Conservation (phyloP, 495 filamentous ascomycete species). For the Neurospora sp. region DNA sequence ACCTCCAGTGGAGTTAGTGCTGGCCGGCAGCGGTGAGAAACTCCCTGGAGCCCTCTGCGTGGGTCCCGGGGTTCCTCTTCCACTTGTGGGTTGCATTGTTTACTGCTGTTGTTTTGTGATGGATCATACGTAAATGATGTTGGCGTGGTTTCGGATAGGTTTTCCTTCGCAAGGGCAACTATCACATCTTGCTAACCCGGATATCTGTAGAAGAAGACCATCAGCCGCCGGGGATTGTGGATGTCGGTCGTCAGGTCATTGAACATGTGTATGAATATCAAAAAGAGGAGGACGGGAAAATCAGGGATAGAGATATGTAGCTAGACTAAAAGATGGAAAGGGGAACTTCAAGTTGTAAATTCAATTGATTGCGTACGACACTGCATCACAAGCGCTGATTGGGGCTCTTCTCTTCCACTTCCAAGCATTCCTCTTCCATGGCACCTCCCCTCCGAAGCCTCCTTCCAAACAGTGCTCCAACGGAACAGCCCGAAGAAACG, state of each 20-base stretch:
- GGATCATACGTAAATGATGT: background rate
- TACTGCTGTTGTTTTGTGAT: background rate
- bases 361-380: background rate
- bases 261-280: background rate
- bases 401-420: background rate
- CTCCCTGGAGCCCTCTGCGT: conserved; percentile 41
- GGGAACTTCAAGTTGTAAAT: background rate
- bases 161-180: background rate
- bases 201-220: background rate
- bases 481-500: no score
- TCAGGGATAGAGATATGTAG: background rate
- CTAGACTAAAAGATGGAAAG: background rate
- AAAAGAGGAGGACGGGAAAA: background rate
- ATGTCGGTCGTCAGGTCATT: background rate
- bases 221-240: background rate
- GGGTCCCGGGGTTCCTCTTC: conserved; percentile 18
- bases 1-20: background rate
- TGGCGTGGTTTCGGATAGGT: background rate
- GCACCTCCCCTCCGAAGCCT: background rate
- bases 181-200: background rate
- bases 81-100: conserved; percentile 40
- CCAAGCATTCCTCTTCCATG: background rate
- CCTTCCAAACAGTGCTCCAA: background rate
- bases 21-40: conserved; percentile 41
- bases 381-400: background rate